Base-by-base conservation (phyloP, 441 rosid genomes). In the Macaranga tanarius region DNA sequence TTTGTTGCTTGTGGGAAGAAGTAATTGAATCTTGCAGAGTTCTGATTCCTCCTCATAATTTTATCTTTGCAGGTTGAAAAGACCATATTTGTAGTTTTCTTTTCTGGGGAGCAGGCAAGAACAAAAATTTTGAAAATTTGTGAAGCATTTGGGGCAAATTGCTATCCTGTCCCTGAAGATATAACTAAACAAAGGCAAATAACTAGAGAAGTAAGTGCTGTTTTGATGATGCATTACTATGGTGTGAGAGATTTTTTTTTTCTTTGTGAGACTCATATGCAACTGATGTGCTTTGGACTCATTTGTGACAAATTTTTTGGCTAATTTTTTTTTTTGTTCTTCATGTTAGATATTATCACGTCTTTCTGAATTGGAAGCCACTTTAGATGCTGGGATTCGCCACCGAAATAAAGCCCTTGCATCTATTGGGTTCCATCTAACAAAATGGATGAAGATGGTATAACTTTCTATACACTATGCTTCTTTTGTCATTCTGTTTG, bases 61-160 rank as follows among this genome's bases (percentile, higher is more conserved):
- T 78, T 59, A 50, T 61, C 42, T 61, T 80, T 82, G 77, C 84
- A 95, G 99, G 90, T 92, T 73, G 90, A 90, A 83, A 95, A 95
- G 76, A 83, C 84, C 69, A 90, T 95, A 59, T 92, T 95, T 85
- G 91, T 91, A 69, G 95, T 92, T 17, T 90, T 88, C 83, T 92
- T 92, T 87, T 95, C 98, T 5, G 99, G 99, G 77, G 99, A 95
- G 84, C 98, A 92, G 82, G 96, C 98, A 71, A 91, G 90, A 78
- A 82, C 82, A 51, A 95, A 95, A 82, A 87, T 91, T 78, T 75
- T 95, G 70, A 92, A 84, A 87, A 90, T 95, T 76, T 95, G 99
- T 73, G 97, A 92, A 81, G 97, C 99, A 50, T 95, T 95, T 88
- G 92, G 95, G 68, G 98, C 98, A 74, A 89, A 88, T 85, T 92